Base-by-base conservation (phyloP, 805 yeast genomes). In the Hanseniaspora clermontiae region DNA sequence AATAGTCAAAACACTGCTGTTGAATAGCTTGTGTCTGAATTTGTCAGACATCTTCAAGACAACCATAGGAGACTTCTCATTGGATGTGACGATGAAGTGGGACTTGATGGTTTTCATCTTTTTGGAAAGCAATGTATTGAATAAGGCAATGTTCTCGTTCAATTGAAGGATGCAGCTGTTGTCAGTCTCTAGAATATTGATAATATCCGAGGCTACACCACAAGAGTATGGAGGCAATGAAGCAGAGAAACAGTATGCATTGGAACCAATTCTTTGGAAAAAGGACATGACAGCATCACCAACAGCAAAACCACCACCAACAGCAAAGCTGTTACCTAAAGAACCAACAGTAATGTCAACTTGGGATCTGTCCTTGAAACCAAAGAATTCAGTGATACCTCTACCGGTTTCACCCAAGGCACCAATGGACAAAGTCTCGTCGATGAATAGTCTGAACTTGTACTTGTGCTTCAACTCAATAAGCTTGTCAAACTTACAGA, bases 261-360 rank as follows among this genome's bases (percentile, higher is more conserved):
- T 76, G 14, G 95, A 87, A 27, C 88, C 84, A 64, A 93, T 84
- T 68, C 95, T 81, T 75, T 93, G 98, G 72, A 91, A 96, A 62
- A 83, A 82, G 37, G 89, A 80, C 88, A 93, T 87, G 56, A 83
- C 83, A 29, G 73, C 69, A 43, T 79, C 83, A 58, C 97, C 98
- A 32, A 87, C 85, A 66, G 95, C 93, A 72, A 87, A 91, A 0
- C 96, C 97, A 61, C 98, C 98, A 51, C 91, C 81, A 1, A 93
- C 76, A 9, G 88, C 91, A 61, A 91, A 76, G 0, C 95, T 75
- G 47, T 77, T 76, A 15, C 96, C 93, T 75, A 93, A 70, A 1
- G 95, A 80, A 29, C 97, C 96, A 53, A 88, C 77, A 10, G 95
- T 87, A 60, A 93, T 82, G 62, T 91, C 93, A 59, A 93, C 75